Conservation (phyloP, 2,329 filamentous ascomycete species). For the Epichloe typhina region DNA sequence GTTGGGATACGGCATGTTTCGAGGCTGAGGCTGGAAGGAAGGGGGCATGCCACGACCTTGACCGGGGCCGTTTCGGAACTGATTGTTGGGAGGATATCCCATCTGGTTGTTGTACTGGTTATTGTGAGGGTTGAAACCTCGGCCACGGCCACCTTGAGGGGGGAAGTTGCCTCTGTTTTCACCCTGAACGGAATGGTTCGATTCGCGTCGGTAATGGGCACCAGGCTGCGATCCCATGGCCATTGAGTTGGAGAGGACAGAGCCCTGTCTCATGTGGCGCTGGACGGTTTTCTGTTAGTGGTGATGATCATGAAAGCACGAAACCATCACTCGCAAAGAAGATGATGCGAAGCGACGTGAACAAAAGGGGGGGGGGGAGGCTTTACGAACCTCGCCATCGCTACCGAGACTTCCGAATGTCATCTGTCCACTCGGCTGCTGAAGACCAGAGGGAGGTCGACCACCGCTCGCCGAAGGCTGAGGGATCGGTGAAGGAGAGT, state of each 20-base stretch:
- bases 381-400: conserved; percentile 61
- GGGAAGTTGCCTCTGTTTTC: conserved; percentile 38
- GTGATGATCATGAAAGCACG: neutral
- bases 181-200: conserved; percentile 63
- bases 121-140: conserved; percentile 31
- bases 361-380: neutral
- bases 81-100: conserved; percentile 30
- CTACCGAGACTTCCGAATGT: conserved; percentile 75
- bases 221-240: conserved; percentile 51
- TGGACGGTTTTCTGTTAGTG: conserved; percentile 19
- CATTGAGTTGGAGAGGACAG: conserved; percentile 47
- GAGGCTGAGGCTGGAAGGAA: conserved; percentile 29
- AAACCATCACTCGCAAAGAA: neutral
- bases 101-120: conserved; percentile 33
- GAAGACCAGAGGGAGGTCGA: conserved; percentile 65
- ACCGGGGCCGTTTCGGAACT: conserved; percentile 28
- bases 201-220: conserved; percentile 70
- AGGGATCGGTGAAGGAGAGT: conserved; percentile 87
- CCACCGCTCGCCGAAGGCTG: conserved; percentile 74
- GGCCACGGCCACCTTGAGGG: conserved; percentile 35
- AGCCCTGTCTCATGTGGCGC: conserved; percentile 57
- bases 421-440: conserved; percentile 52
- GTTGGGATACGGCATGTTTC: conserved; percentile 38
- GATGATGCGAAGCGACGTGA: conserved; percentile 4
- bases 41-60: conserved; percentile 41